Evolutionary conservation across 192 early-diverging fungal species (phyloP).

Genomic region (Coemansia sp.): DNA sequence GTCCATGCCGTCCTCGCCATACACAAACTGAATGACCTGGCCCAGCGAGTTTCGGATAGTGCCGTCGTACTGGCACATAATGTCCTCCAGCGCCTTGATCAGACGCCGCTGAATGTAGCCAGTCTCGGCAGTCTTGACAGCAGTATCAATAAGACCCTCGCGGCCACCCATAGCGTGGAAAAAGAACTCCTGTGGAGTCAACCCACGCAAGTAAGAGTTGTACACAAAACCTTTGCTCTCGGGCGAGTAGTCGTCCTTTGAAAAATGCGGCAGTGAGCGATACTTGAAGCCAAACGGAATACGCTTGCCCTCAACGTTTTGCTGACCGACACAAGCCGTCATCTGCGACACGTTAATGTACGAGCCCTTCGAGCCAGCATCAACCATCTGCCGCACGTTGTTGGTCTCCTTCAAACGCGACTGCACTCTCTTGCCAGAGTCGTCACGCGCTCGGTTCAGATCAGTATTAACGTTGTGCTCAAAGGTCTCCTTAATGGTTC

Average conservation of each 20-base stretch:
- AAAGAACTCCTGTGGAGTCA: constrained; percentile 97
- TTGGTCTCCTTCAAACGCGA: constrained; percentile 82
- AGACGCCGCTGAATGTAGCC: constrained; percentile 99
- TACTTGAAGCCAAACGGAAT: constrained; percentile 96
- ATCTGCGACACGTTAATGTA: constrained; percentile 97
- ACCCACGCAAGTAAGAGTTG: constrained; percentile 64
- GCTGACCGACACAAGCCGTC: constrained; percentile 98
- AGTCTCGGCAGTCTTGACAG: constrained; percentile 98
- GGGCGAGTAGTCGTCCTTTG: constrained; percentile 94
- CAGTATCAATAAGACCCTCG: constrained; percentile 99
- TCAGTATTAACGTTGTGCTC: constrained; percentile 83
- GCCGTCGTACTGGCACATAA: constrained; percentile 96
- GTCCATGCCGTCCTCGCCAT: constrained; percentile 99
- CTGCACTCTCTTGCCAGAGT: constrained; percentile 82
- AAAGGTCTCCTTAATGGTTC: constrained; percentile 89
- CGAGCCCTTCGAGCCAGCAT: constrained; percentile 93
- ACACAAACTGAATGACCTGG: constrained; percentile 91
- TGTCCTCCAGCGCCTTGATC: constrained; percentile 96
- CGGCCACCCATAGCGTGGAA: constrained; percentile 99
- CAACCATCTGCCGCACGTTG: constrained; percentile 96
- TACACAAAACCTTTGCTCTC: constrained; percentile 59
- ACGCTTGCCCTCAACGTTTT: constrained; percentile 98
- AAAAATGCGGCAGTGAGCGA: constrained; percentile 94
- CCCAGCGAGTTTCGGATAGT: constrained; percentile 93
- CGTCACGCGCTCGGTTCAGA: constrained; percentile 86